phyloP scores from a whole-genome alignment of 148 eudicot species.

The Camellia sinensis region DNA sequence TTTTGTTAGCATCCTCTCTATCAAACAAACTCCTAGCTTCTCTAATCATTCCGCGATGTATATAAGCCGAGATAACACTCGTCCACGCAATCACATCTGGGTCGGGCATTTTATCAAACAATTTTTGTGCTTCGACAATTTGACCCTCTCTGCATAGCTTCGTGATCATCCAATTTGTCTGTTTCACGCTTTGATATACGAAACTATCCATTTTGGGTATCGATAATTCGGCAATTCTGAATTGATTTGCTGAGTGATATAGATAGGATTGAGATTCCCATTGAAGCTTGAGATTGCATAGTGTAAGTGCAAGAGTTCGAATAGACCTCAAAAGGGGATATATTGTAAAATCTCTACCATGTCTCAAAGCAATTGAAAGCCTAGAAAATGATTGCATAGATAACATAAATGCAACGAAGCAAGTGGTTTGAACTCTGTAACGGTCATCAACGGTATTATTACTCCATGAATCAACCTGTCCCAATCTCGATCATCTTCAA shows the following conservation, averaged over 20 bases:
- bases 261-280: background rate
- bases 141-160: constrained; percentile 20
- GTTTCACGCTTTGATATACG: constrained; percentile 2
- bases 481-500: too few species aligned
- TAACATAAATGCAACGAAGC: background rate
- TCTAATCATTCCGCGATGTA: constrained; percentile 20
- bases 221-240: background rate
- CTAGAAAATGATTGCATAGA: background rate
- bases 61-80: constrained; percentile 28
- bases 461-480: too few species aligned
- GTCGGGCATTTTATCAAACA: constrained; percentile 38
- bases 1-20: constrained; percentile 31
- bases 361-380: background rate
- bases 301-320: background rate
- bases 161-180: constrained; percentile 21
- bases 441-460: background rate
- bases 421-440: background rate
- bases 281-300: constrained; percentile 9
- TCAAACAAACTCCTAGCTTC: constrained; percentile 38
- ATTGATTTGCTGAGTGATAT: background rate
- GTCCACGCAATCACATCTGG: constrained; percentile 34
- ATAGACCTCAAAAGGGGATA: background rate
- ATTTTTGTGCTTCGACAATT: constrained; percentile 29
- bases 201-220: constrained; percentile 8
- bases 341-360: background rate